Evolutionary conservation across 352 stramenopile genomes (phyloP).

Genomic region (Pythium guiyangense): DNA sequence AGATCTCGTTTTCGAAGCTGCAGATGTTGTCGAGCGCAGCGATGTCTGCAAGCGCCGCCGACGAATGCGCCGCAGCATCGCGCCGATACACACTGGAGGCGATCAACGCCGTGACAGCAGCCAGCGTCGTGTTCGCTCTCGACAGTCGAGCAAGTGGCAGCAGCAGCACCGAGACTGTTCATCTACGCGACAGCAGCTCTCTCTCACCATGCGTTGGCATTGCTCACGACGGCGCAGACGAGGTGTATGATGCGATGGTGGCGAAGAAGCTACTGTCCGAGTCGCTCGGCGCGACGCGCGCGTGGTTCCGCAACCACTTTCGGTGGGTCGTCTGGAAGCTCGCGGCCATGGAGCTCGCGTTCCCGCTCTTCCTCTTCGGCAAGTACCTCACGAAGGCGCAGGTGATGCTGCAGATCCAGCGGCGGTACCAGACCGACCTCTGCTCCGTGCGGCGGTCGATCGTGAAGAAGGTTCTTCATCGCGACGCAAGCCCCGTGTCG

Average conservation of each 20-base stretch:
- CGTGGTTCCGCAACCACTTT: slow-evolving; percentile 75
- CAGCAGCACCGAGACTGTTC: neutral
- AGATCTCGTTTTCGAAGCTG: slow-evolving; percentile 33
- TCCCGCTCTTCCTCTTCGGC: slow-evolving; percentile 38
- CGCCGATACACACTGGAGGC: slow-evolving; percentile 20
- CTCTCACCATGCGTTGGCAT: slow-evolving; percentile 8
- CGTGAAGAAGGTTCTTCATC: slow-evolving; percentile 64
- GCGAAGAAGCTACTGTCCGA: slow-evolving; percentile 20
- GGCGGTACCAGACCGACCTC: slow-evolving; percentile 52
- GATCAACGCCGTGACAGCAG: slow-evolving; percentile 28
- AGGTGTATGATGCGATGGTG: slow-evolving; percentile 38
- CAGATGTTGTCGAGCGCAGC: slow-evolving; percentile 4
- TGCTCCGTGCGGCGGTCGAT: slow-evolving; percentile 44
- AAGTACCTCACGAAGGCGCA: slow-evolving; percentile 61
- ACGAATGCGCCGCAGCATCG: slow-evolving; percentile 1
- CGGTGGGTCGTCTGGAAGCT: slow-evolving; percentile 74
- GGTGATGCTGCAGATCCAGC: slow-evolving; percentile 46
- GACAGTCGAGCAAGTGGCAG: neutral
- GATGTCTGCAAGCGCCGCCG: neutral
- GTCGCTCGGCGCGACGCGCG: slow-evolving; percentile 28
- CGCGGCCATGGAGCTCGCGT: slow-evolving; percentile 45
- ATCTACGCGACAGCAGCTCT: slow-evolving; percentile 5
- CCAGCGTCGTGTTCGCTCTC: slow-evolving; percentile 21
- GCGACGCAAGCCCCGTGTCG: slow-evolving; percentile 55
- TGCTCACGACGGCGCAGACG: slow-evolving; percentile 14